Evolutionary conservation across 2,329 filamentous ascomycete species (phyloP), one percentile per base, ranked within the genome.

Genomic region (Fusarium oxysporum): DNA sequence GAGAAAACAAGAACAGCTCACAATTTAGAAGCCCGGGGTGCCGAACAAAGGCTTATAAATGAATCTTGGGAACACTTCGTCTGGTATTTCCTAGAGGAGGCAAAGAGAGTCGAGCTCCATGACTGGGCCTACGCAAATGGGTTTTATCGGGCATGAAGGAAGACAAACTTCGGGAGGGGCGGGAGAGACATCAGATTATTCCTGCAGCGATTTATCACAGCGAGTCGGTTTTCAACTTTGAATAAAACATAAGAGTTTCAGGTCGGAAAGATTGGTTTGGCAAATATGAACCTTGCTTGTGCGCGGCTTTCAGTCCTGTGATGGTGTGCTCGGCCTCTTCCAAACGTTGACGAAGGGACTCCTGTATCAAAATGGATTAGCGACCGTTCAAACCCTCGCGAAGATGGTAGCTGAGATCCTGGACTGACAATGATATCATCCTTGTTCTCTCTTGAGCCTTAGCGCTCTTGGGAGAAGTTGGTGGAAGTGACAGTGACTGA

Each of bases 61-160:
- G 3, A 3, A 17, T 17, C 0, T 17, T 5, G 13, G 19, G 9
- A 28, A 28, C 1, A 2, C 0, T 38, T 25, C 2, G 3, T 17
- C 13, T 17, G 19, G 5, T 21, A 8, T 21, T 28, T 10, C 14
- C 6, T n/a, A 2, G 8, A 12, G 2, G 9, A 28, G 16, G 7
- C 3, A 53, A 53, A 28, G 30, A 16, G 13, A 11, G 8, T 28
- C 16, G 23, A 16, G 33, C 19, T 53, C 9, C 33, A 2, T 3
- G 25, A 7, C 13, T 17, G 33, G 19, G 19, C 2, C 13, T 38
- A 37, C 6, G 10, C 9, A n/a, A 37, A 21, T 28, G 23, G 19
- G 3, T 3, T 37, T 28, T 32, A 17, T 38, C 12, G 3, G 11
- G 16, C 47, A 35, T 19, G 13, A 19, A 1, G n/a, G 4, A 19